These are phyloP conservation scores for Pseudotsuga menziesii DNA, from an alignment of 75 land plant genomes.

Conservation along the genomic window DNA sequence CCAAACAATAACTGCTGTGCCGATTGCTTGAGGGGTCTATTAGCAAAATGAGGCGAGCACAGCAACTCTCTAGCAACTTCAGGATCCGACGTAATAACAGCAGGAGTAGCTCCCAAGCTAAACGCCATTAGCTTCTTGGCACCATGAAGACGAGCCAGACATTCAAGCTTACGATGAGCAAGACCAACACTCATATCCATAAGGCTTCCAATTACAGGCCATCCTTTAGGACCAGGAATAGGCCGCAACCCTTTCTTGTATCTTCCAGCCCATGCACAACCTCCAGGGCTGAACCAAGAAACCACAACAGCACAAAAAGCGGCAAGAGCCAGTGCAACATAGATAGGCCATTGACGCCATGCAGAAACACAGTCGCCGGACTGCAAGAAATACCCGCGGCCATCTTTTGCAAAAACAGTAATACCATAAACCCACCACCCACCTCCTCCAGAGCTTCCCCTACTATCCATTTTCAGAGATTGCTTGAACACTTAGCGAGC, in stretches of 20 bases:
- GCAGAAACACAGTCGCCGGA: too few relatives aligned
- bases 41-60: slow-evolving; percentile 39
- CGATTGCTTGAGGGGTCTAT: slow-evolving; percentile 72
- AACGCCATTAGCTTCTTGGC: slow-evolving; percentile 59
- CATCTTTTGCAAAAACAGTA: too few relatives aligned
- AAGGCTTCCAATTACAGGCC: slow-evolving; percentile 43
- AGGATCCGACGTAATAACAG: slow-evolving; percentile 45
- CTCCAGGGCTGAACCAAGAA: too few relatives aligned
- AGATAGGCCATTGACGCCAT: too few relatives aligned
- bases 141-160: slow-evolving; percentile 9
- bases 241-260: neutral
- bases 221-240: slow-evolving; percentile 51
- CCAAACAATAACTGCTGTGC: slow-evolving; percentile 63
- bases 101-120: slow-evolving; percentile 46
- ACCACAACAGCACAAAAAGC: too few relatives aligned
- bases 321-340: too few relatives aligned
- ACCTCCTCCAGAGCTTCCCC: too few relatives aligned
- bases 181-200: slow-evolving; percentile 19
- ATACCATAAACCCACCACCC: too few relatives aligned
- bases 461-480: too few relatives aligned
- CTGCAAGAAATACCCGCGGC: too few relatives aligned
- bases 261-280: too few relatives aligned
- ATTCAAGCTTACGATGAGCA: slow-evolving; percentile 39
- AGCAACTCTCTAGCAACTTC: slow-evolving; percentile 47
- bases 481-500: too few relatives aligned